Evolutionary conservation across 208 protist species (phyloP), one percentile per base, ranked within the genome.

Genomic region (Trypanosomatidae sp.): DNA sequence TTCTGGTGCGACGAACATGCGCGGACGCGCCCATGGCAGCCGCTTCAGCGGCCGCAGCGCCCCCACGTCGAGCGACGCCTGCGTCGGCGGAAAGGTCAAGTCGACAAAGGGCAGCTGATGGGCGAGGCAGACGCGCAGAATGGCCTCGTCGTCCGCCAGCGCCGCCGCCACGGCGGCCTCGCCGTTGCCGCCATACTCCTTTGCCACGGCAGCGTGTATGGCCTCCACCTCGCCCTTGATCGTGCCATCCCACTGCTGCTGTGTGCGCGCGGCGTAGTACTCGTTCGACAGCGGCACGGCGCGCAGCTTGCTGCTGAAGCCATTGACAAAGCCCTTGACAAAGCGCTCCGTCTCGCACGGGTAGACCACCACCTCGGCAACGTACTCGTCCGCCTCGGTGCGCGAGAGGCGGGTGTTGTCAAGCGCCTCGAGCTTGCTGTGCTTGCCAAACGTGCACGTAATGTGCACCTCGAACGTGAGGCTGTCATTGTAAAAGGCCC

Each of bases 401-500:
- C 46, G 42, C 7, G 35, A 50, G 28, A 87, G 39, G 20, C 28
- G 56, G 15, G 76, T 82, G 50, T 81, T 75, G 20, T 77, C 77
- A 8, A 87, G 62, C 13, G 73, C 60, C 57, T 78, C 69, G n/a
- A 91, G 43, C 46, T 84, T 87, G 56, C 60, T 74, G 53, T 83
- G 66, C 48, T 73, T 71, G 42, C 83, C 71, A 46, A 92, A 88
- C 5, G 64, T 73, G 55, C 66, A 81, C 22, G 55, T 38, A 1
- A 92, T 71, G 40, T 80, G 68, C 21, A 88, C 64, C 57, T 88
- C 75, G 47, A 74, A 92, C 26, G 50, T 15, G 23, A 70, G 54
- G 49, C 62, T 85, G 67, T 92, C 83, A 53, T 92, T 92, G 72
- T 88, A 92, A 52, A 92, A 92, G 46, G 77, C 69, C 83, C 77